Conservation (phyloP, 805 yeast species). For the Deakozyma indianensis region DNA sequence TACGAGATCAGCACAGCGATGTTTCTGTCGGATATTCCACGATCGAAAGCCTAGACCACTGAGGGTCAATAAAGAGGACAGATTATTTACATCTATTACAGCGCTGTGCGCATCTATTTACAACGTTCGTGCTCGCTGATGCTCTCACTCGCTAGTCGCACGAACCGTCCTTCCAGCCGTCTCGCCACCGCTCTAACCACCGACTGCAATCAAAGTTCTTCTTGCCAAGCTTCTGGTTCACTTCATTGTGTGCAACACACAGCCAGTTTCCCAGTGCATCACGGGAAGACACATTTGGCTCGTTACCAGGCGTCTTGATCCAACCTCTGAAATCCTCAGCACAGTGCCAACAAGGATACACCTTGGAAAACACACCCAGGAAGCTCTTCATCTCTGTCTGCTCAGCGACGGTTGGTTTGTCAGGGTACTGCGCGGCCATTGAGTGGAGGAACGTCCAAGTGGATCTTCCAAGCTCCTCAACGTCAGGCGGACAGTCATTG, state of each 20-base stretch:
- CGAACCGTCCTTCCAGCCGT: slow-evolving; percentile 62
- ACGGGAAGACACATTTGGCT: slow-evolving; percentile 31
- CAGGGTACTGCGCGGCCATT: slow-evolving; percentile 82
- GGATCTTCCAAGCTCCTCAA: slow-evolving; percentile 60
- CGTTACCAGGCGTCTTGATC: slow-evolving; percentile 31
- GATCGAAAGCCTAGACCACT: no score
- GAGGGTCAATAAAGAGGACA: no score
- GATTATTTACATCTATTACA: no score
- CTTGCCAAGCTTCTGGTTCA: slow-evolving; percentile 78
- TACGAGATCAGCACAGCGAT: no score
- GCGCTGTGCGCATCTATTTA: no score
- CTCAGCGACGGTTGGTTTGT: slow-evolving; percentile 40
- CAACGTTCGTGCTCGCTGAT: no score
- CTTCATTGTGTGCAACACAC: slow-evolving; percentile 89
- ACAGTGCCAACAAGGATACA: slow-evolving; percentile 92
- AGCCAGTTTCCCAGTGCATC: slow-evolving; percentile 83
- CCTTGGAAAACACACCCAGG: slow-evolving; percentile 51
- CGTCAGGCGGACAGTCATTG: slow-evolving; percentile 59
- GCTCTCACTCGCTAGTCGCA: no score
- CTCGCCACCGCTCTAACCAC: slow-evolving; percentile 92
- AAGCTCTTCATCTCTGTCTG: slow-evolving; percentile 64
- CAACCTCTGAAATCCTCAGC: slow-evolving; percentile 69
- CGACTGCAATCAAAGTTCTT: slow-evolving; percentile 71
- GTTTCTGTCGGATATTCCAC: no score
- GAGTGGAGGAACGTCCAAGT: slow-evolving; percentile 90